Conservation (phyloP, 2,329 filamentous ascomycete genomes). For the Cladosporium sp. region DNA sequence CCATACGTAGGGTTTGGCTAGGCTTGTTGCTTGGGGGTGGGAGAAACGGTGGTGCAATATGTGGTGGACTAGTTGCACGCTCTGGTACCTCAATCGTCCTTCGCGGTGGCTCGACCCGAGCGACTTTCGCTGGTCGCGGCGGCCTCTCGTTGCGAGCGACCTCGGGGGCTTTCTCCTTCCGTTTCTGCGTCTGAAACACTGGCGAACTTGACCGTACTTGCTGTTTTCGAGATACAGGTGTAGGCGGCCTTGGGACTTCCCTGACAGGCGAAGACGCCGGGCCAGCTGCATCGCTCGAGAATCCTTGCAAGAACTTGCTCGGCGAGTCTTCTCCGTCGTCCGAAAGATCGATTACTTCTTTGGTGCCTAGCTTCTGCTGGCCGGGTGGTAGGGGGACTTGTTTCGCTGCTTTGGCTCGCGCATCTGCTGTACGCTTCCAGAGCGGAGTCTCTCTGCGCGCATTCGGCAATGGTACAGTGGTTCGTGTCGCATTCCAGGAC, state of each 20-base stretch:
- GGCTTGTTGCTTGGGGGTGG: slow-evolving; percentile 9
- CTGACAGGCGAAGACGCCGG: slow-evolving; percentile 29
- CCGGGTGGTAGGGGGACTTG: slow-evolving; percentile 23
- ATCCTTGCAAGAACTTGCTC: slow-evolving; percentile 30
- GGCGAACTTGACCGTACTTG: slow-evolving; percentile 40
- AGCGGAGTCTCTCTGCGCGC: slow-evolving; percentile 28
- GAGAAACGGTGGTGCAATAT: slow-evolving; percentile 8
- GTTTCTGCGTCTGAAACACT: slow-evolving; percentile 33
- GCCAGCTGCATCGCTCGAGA: slow-evolving; percentile 32
- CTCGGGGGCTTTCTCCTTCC: not conserved
- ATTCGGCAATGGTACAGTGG: slow-evolving; percentile 16
- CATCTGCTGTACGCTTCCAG: slow-evolving; percentile 33
- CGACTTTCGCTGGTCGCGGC: not conserved
- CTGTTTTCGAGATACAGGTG: not conserved
- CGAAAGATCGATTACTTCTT: slow-evolving; percentile 40
- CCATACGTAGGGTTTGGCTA: slow-evolving; percentile 43
- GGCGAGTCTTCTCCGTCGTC: slow-evolving; percentile 38
- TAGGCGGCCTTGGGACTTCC: slow-evolving; percentile 24
- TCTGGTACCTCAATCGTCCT: slow-evolving; percentile 21
- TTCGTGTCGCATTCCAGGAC: slow-evolving; percentile 29
- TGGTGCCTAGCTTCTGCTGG: slow-evolving; percentile 31
- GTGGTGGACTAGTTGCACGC: slow-evolving; percentile 26
- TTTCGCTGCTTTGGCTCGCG: slow-evolving; percentile 27
- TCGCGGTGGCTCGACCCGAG: not conserved
- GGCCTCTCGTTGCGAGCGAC: not conserved